phyloP scores from a whole-genome alignment of 2,329 filamentous ascomycete genomes.

The Endothia cerciana region DNA sequence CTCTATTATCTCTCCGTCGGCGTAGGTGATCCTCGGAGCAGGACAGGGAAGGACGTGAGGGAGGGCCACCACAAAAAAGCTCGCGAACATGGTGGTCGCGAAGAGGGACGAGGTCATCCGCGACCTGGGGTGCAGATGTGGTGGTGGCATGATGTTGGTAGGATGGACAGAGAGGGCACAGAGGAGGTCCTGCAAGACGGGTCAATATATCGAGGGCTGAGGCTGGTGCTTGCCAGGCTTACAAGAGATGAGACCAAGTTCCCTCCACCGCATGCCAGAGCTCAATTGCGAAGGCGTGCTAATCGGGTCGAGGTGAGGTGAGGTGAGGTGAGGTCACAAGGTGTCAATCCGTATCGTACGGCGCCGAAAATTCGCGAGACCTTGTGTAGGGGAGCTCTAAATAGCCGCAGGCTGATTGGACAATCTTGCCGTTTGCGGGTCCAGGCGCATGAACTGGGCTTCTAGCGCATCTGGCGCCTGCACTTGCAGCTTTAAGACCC shows the following conservation, averaged over 20 bases:
- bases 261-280: not conserved
- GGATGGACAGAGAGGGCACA: not conserved
- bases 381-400: slow-evolving; percentile 11
- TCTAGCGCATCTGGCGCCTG: not conserved
- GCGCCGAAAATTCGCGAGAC: slow-evolving; percentile 19
- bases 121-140: slow-evolving; percentile 90
- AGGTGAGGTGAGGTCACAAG: not conserved
- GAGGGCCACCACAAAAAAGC: slow-evolving; percentile 88
- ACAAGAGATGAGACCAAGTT: not conserved
- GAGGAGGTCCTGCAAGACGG: not conserved
- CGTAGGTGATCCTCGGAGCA: slow-evolving; percentile 73
- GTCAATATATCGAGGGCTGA: not conserved
- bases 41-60: slow-evolving; percentile 93
- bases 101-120: slow-evolving; percentile 93
- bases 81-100: slow-evolving; percentile 85
- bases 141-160: slow-evolving; percentile 69
- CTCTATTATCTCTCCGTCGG: slow-evolving; percentile 64
- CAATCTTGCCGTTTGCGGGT: not conserved
- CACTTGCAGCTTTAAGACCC: slow-evolving; percentile 13
- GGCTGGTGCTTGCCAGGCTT: not conserved
- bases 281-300: not conserved
- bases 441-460: not conserved
- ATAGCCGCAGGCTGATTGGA: slow-evolving; percentile 23
- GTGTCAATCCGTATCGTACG: not conserved
- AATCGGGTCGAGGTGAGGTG: not conserved